Conservation (phyloP, 176 grass and related monocot genomes). For the Carex pumila region DNA sequence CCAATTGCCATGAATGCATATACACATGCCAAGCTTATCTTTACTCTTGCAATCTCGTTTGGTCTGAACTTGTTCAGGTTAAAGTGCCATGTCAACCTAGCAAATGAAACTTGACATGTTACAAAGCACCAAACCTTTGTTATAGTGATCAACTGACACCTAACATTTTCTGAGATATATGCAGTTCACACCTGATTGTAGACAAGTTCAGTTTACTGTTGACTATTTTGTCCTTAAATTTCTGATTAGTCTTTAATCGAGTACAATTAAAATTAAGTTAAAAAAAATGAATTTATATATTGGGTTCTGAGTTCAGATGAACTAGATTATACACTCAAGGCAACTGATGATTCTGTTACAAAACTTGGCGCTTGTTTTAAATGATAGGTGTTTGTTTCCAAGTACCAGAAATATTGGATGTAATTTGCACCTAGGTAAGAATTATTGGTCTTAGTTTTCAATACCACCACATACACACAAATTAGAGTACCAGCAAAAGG, state of each 20-base stretch:
- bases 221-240: neutral
- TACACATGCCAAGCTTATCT: slow-evolving; percentile 88
- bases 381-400: neutral
- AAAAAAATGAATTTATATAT: neutral
- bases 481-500: neutral
- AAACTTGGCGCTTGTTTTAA: neutral
- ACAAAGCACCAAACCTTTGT: neutral
- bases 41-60: slow-evolving; percentile 79
- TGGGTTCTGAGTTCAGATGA: neutral
- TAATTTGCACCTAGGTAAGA: neutral
- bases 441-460: neutral
- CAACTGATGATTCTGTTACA: neutral
- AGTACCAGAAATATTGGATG: neutral
- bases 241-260: neutral
- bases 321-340: neutral
- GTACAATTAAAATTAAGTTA: neutral
- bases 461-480: neutral
- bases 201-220: neutral
- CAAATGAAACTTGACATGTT: neutral
- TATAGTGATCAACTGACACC: neutral
- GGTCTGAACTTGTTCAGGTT: slow-evolving; percentile 80
- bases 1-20: slow-evolving; percentile 93
- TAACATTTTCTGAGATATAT: neutral
- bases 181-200: neutral
- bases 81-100: slow-evolving; percentile 87